Percentiles rank a stretch among this genome's conserved stretches.
phyloP scores from a whole-genome alignment of 352 stramenopile genomes.

The Globisporangium parvum region DNA sequence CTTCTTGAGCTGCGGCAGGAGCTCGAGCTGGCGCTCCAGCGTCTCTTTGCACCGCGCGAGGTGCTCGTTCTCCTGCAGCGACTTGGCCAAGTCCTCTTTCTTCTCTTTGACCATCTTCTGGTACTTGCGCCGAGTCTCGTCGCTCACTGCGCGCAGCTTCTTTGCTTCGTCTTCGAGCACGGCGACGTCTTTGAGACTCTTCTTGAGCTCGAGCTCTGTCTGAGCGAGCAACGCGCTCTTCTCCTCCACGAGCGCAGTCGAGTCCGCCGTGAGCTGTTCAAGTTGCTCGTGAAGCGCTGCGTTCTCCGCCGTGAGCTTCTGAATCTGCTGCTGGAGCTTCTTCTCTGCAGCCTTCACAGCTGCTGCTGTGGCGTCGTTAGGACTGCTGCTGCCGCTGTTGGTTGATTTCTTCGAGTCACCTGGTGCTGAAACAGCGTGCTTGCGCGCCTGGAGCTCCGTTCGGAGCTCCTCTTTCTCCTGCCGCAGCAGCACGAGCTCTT shows the following conservation, averaged over 20 bases:
- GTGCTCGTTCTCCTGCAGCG: slow-evolving; percentile 45
- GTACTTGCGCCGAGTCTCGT: slow-evolving; percentile 31
- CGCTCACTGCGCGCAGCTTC: slow-evolving; percentile 17
- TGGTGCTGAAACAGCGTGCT: slow-evolving; percentile 5
- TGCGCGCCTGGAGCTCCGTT: slow-evolving; percentile 17
- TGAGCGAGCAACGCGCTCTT: slow-evolving; percentile 12
- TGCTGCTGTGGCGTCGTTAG: background rate
- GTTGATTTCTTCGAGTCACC: background rate
- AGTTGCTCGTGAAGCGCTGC: slow-evolving; percentile 8
- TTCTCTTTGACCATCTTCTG: slow-evolving; percentile 50
- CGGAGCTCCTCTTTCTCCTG: slow-evolving; percentile 66
- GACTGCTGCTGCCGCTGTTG: slow-evolving; percentile 3
- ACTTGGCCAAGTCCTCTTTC: slow-evolving; percentile 37
- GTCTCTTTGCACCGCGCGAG: slow-evolving; percentile 21
- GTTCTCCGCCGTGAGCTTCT: slow-evolving; percentile 21
- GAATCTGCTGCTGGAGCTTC: slow-evolving; percentile 26
- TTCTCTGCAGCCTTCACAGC: slow-evolving; percentile 24
- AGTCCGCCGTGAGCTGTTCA: slow-evolving; percentile 24
- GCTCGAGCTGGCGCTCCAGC: slow-evolving; percentile 32
- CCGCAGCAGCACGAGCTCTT: slow-evolving; percentile 64
- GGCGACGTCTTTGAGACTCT: slow-evolving; percentile 16
- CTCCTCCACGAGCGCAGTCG: slow-evolving; percentile 23
- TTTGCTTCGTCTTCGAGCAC: slow-evolving; percentile 28
- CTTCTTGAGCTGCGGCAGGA: slow-evolving; percentile 46
- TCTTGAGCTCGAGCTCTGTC: slow-evolving; percentile 17